phyloP scores from a whole-genome alignment of 768 basidiomycete genomes.

The Podaxis sp. region DNA sequence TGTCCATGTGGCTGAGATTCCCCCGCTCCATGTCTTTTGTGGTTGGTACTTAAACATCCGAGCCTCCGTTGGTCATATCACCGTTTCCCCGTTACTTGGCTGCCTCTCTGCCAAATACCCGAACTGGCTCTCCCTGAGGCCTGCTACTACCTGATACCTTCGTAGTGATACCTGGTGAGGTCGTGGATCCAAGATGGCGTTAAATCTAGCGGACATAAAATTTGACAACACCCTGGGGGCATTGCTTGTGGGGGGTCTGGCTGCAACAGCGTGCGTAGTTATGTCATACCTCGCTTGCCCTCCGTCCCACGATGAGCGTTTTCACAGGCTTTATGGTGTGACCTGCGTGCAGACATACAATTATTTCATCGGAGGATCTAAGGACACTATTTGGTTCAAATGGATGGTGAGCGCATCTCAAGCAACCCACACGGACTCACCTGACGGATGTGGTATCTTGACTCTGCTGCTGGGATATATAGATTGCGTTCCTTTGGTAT shows the following conservation, averaged over 20 bases:
- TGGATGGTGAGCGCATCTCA: constrained; percentile 30
- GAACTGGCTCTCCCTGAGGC: neutral
- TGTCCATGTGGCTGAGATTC: neutral
- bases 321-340: constrained; percentile 55
- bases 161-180: neutral
- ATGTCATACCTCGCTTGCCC: neutral
- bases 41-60: constrained; percentile 1
- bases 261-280: constrained; percentile 50
- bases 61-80: neutral
- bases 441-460: neutral
- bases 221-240: constrained; percentile 57
- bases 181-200: constrained; percentile 2
- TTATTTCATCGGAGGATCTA: constrained; percentile 41
- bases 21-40: constrained; percentile 2
- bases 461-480: neutral
- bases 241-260: constrained; percentile 51
- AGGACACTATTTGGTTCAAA: constrained; percentile 35
- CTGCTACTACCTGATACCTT: neutral
- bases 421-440: neutral
- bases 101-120: neutral
- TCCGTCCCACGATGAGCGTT: neutral
- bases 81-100: neutral
- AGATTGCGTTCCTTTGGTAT: constrained; percentile 38
- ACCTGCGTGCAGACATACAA: constrained; percentile 54
- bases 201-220: constrained; percentile 12